Evolutionary conservation across 2,329 filamentous ascomycete species (phyloP).

Genomic region (Penicillium carneum): DNA sequence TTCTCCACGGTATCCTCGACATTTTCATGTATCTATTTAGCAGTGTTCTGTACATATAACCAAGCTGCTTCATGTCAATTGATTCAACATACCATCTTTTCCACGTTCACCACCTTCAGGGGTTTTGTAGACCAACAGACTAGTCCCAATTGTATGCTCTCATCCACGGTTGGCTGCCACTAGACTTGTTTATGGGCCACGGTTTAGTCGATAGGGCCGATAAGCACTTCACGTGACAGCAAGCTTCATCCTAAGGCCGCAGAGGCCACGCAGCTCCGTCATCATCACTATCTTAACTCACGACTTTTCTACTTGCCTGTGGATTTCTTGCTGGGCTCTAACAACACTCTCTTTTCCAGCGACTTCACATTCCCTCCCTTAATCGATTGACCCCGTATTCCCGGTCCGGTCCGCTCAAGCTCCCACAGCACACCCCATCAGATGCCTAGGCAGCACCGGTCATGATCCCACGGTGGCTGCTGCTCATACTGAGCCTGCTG

Average conservation of each 20-base stretch:
- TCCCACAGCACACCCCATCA: slow-evolving; percentile 28
- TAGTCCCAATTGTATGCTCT: neutral
- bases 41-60: slow-evolving; percentile 26
- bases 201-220: slow-evolving; percentile 23
- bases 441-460: slow-evolving; percentile 41
- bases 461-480: slow-evolving; percentile 55
- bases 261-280: slow-evolving; percentile 41
- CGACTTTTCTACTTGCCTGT: neutral
- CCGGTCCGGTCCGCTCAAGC: slow-evolving; percentile 30
- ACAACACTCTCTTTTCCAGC: neutral
- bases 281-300: slow-evolving; percentile 10
- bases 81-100: neutral
- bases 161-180: slow-evolving; percentile 1
- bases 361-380: neutral
- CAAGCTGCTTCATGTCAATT: slow-evolving; percentile 9
- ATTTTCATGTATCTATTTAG: slow-evolving; percentile 24
- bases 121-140: neutral
- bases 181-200: neutral
- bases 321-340: neutral
- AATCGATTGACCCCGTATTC: slow-evolving; percentile 15
- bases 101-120: neutral
- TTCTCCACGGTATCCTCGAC: neutral
- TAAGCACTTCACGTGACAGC: slow-evolving; percentile 44
- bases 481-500: slow-evolving; percentile 60
- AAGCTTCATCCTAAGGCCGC: slow-evolving; percentile 28